Evolutionary conservation across 2,329 filamentous ascomycete species (phyloP), one percentile per base, ranked within the genome.

Genomic region (Chaetomium globosum): DNA sequence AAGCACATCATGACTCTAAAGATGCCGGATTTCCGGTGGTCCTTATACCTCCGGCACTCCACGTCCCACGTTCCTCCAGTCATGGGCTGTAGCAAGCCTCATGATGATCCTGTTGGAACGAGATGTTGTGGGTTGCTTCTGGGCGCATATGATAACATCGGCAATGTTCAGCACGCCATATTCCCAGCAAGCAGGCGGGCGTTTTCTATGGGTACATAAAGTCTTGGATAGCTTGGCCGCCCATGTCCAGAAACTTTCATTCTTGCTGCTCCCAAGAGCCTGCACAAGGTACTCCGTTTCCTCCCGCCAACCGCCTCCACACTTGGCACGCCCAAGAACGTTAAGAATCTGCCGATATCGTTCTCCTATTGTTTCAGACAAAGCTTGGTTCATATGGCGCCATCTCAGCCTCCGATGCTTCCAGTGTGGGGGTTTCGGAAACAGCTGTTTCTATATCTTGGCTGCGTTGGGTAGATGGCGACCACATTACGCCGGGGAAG

Each of bases 111-210:
- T 23, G 13, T n/a, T 49, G 31, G 23, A 31, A 23, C 28, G 39
- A 43, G 28, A 59, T 31, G n/a, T 16, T 31, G 4, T 16, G 57
- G 28, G 28, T 16, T 59, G 57, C 51, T 59, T 59, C 57, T 51
- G 9, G 57, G 57, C 57, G 43, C n/a, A 49, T 46, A 59, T 59
- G 57, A 36, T 6, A 59, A 51, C 57, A 59, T 59, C 43, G 28
- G 28, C 57, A 59, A 59, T 59, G 46, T 21, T 8, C n/a, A 59
- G 57, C 57, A 59, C 57, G 57, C 43, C 43, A 59, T 59, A 31
- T 2, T 19, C 9, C 23, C 12, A 31, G n/a, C 13, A 5, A 16
- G 43, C n/a, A 9, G n/a, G 30, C 26, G 19, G n/a, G 3, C 21
- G 19, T n/a, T 36, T 33, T 19, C 16, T 33, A 33, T 26, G 57